These are phyloP conservation scores for Pestalotiopsis sp. DNA, from an alignment of 2,329 filamentous ascomycete genomes.

Conservation along the genomic window DNA sequence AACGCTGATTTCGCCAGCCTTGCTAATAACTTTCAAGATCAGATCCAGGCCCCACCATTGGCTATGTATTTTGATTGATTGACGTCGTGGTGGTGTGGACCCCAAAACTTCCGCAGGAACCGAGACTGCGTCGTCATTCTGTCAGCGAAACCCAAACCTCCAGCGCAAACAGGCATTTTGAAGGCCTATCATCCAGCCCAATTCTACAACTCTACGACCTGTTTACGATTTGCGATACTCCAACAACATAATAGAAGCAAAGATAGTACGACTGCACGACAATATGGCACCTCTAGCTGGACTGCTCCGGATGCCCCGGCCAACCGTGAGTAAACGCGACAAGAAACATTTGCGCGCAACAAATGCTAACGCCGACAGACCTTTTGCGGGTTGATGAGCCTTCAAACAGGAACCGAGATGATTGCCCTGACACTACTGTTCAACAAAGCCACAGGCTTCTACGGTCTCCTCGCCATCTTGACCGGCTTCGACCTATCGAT, in stretches of 20 bases:
- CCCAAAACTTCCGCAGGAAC: slow-evolving; percentile 4
- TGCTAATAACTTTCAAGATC: background rate
- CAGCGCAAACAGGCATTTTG: background rate
- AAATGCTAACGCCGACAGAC: slow-evolving; percentile 52
- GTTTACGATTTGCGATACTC: background rate
- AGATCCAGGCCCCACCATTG: background rate
- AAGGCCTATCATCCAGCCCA: background rate
- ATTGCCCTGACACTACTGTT: slow-evolving; percentile 82
- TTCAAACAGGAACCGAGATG: slow-evolving; percentile 84
- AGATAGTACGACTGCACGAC: background rate
- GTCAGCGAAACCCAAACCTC: background rate
- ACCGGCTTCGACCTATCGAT: slow-evolving; percentile 83
- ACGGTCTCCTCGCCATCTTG: slow-evolving; percentile 85
- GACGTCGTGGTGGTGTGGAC: slow-evolving; percentile 10
- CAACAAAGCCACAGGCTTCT: slow-evolving; percentile 91
- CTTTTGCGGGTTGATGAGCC: slow-evolving; percentile 83
- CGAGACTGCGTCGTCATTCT: slow-evolving; percentile 11
- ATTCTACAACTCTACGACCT: background rate
- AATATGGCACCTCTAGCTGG: slow-evolving; percentile 6
- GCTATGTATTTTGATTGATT: background rate
- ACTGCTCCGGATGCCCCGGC: slow-evolving; percentile 16
- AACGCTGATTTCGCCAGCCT: background rate
- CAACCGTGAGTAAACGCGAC: slow-evolving; percentile 11
- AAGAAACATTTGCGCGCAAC: slow-evolving; percentile 15
- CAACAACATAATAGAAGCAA: background rate